Conservation (phyloP, 495 filamentous ascomycete genomes). For the Penicillium fimorum region DNA sequence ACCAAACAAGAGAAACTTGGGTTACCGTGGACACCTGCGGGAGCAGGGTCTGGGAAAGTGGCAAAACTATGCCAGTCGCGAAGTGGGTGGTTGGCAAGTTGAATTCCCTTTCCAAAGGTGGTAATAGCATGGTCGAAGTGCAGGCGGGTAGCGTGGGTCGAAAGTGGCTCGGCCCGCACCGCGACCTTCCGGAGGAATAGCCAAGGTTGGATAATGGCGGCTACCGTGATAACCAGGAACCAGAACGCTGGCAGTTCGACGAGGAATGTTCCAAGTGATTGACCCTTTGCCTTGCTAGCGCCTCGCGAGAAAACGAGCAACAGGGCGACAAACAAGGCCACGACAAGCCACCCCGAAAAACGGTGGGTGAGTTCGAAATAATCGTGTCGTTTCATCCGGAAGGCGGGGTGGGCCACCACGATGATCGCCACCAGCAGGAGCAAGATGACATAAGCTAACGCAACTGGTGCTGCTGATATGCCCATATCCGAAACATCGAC, state of each 20-base stretch:
- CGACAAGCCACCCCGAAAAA: constrained; percentile 52
- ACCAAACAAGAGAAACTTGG: constrained; percentile 64
- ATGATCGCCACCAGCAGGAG: constrained; percentile 43
- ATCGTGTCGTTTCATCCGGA: constrained; percentile 51
- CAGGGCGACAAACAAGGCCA: constrained; percentile 48
- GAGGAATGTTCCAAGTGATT: constrained; percentile 35
- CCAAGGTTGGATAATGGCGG: constrained; percentile 45
- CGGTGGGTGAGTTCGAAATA: constrained; percentile 58
- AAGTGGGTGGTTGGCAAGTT: constrained; percentile 55
- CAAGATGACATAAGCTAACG: constrained; percentile 41
- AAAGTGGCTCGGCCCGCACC: constrained; percentile 62
- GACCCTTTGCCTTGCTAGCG: constrained; percentile 22
- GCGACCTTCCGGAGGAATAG: constrained; percentile 47
- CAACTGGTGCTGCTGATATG: constrained; percentile 34
- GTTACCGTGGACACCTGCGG: constrained; percentile 12
- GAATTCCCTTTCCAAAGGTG: constrained; percentile 45
- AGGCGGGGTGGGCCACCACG: constrained; percentile 41
- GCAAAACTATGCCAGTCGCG: constrained; percentile 83
- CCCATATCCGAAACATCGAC: constrained; percentile 13
- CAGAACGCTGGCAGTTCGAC: constrained; percentile 44
- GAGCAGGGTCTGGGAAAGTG: constrained; percentile 55
- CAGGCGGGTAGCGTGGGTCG: constrained; percentile 67
- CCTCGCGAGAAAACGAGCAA: constrained; percentile 40
- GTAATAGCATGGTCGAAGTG: constrained; percentile 61
- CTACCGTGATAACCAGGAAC: constrained; percentile 39